Percentiles rank a stretch among this genome's conserved stretches.
phyloP scores from a whole-genome alignment of 148 eudicot species.

The Arbutus unedo region DNA sequence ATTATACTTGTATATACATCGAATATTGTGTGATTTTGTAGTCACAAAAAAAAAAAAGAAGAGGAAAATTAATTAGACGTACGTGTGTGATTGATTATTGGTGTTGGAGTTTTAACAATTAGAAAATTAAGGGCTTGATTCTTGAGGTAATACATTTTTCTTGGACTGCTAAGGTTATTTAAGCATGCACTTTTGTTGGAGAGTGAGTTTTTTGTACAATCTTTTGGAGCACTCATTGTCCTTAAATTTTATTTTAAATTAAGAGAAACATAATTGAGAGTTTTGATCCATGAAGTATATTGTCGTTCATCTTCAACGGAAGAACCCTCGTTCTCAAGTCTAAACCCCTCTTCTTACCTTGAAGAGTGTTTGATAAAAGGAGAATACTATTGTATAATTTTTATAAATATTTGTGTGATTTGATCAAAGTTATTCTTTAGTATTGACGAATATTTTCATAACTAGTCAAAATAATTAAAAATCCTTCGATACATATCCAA shows the following conservation, averaged over 20 bases:
- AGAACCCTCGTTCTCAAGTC: not conserved
- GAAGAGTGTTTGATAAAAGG: not conserved
- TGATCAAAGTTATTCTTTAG: no score
- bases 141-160: not conserved
- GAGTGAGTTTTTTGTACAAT: not conserved
- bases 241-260: not conserved
- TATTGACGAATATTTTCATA: no score
- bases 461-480: no score
- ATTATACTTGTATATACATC: not conserved
- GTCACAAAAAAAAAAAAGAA: no score
- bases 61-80: no score
- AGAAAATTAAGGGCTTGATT: not conserved
- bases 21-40: not conserved
- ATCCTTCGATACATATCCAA: no score
- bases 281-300: not conserved
- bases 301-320: not conserved
- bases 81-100: not conserved
- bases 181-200: not conserved
- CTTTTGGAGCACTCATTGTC: not conserved
- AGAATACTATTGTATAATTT: no score
- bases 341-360: not conserved
- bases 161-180: not conserved
- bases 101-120: not conserved
- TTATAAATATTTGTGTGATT: no score
- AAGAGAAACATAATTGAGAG: not conserved